Base-by-base conservation (phyloP, 495 filamentous ascomycete species). In the Penicillium paxilli region DNA sequence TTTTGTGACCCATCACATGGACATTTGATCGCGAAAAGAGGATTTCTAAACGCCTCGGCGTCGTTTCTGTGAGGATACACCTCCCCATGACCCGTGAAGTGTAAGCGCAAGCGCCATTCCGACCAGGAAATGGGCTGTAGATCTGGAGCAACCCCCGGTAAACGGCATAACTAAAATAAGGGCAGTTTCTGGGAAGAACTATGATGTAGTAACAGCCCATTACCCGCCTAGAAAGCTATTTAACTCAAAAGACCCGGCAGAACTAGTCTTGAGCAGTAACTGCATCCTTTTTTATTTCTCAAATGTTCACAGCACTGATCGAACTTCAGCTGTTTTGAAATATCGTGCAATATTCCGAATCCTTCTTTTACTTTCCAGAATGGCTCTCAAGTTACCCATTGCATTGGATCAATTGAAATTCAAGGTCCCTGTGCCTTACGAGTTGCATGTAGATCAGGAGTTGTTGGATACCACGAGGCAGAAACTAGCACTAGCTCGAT, bases 401-500 rank as follows among this genome's bases (percentile, higher is more conserved):
- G 5, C 41, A 22, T 20, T 44, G 10, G 41, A 22, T 20, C 41
- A 44, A 17, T 44, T 44, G 38, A 52, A 53, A 11, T 37, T 65
- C 28, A 57, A 66, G 32, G 50, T 47, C 22, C 63, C 63, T 8
- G 22, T 51, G 3, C 50, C 57, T 1, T 63, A 58, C 51, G 32
- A 35, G 11, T 40, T 61, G 2, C 60, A 61, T 19, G 16, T 66
- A 16, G 48, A 61, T 35, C 56, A 57, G 19, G 40, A 61, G 14
- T 54, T 64, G 32, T 44, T 63, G 3, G 23, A 51, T 0, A 33
- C 48, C 2, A 61, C 63, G 6, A 35, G 14, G 32, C 35, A 61
- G 21, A 66, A 66, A 49, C 50, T 65, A 26, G 40, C 52, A 38
- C 22, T 61, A 10, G 44, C 64, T n/a, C 45, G 59, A 37, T 52